phyloP scores from a whole-genome alignment of 2,329 filamentous ascomycete species.

The Fusarium tanahbumbuense region DNA sequence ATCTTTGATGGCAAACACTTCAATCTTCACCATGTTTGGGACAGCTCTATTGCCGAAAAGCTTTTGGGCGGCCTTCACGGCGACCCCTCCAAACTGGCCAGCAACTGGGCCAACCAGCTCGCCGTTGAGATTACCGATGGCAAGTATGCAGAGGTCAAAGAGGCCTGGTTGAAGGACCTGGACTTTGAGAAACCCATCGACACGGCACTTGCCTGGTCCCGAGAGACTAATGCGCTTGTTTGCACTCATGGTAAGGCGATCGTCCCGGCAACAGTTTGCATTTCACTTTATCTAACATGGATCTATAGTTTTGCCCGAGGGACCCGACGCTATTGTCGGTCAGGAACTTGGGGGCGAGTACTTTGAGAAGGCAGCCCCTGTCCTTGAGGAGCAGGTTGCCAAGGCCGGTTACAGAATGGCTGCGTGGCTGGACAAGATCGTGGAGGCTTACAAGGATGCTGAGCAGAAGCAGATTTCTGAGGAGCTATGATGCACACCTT shows the following conservation, averaged over 20 bases:
- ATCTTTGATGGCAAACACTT: conserved; percentile 66
- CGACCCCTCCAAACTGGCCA: conserved; percentile 62
- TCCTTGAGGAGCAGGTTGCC: conserved; percentile 74
- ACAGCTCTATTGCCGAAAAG: conserved; percentile 75
- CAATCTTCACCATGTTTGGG: conserved; percentile 81
- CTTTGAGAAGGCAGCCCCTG: conserved; percentile 70
- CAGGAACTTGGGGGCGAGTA: conserved; percentile 73
- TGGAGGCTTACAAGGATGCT: conserved; percentile 50
- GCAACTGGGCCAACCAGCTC: conserved; percentile 68
- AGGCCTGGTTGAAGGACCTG: conserved; percentile 68
- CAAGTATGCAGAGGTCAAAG: conserved; percentile 62
- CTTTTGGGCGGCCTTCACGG: conserved; percentile 67
- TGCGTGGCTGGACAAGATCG: conserved; percentile 74
- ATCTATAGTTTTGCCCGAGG: conserved; percentile 68
- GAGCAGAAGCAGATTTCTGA: conserved; percentile 38
- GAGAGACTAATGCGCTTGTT: conserved; percentile 71
- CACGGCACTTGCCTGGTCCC: conserved; percentile 73
- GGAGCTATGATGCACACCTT: conserved; percentile 46
- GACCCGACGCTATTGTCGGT: conserved; percentile 66
- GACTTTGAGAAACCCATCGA: conserved; percentile 64
- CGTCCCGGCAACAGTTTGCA: conserved; percentile 2
- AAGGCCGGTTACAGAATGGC: conserved; percentile 76
- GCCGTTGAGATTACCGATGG: conserved; percentile 66
- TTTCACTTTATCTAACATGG: conserved; percentile 34
- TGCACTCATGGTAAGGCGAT: conserved; percentile 66